A percentile compares a stretch with the other conserved stretches of the same genome.
These are phyloP conservation scores for Saccharomycopsis fodiens DNA, from an alignment of 805 yeast species.

Conservation along the genomic window DNA sequence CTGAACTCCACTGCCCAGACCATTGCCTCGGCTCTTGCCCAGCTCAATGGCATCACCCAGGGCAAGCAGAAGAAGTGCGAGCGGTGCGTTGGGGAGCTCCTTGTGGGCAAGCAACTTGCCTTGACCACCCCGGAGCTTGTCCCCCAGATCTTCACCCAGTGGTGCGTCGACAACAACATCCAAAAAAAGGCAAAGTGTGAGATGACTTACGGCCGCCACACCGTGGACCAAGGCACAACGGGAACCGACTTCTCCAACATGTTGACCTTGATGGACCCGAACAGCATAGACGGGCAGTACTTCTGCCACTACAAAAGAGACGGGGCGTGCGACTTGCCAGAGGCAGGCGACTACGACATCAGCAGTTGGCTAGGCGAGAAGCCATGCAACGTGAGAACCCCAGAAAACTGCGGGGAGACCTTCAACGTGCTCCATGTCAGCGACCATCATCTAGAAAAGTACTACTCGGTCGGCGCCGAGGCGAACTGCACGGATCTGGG, in stretches of 20 bases:
- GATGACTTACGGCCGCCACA: conserved; percentile 30
- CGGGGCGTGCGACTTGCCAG: conserved; percentile 46
- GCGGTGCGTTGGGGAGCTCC: conserved; percentile 31
- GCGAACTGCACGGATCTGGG: conserved; percentile 43
- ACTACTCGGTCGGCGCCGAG: conserved; percentile 47
- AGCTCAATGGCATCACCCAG: conserved; percentile 6
- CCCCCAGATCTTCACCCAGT: conserved; percentile 33
- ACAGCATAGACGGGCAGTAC: conserved; percentile 48
- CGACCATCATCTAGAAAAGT: conserved; percentile 57
- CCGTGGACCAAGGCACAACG: conserved; percentile 30
- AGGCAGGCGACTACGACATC: conserved; percentile 41
- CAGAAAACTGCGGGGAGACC: conserved; percentile 31
- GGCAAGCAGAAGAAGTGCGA: conserved; percentile 24
- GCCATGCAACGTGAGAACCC: conserved; percentile 37
- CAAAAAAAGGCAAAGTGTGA: conserved; percentile 26
- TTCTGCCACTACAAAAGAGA: conserved; percentile 48
- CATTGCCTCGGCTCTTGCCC: conserved; percentile 1
- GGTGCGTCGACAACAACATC: conserved; percentile 35
- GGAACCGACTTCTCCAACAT: conserved; percentile 46
- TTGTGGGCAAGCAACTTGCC: conserved; percentile 32
- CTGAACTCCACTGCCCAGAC: neutral
- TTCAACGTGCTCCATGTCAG: conserved; percentile 60
- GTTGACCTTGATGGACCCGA: conserved; percentile 43
- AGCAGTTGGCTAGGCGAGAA: conserved; percentile 38
- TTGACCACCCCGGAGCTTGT: conserved; percentile 33